Evolutionary conservation across 164 flowering plant species (phyloP), one percentile per base, ranked within the genome.

Genomic region (Berberis thunbergii): DNA sequence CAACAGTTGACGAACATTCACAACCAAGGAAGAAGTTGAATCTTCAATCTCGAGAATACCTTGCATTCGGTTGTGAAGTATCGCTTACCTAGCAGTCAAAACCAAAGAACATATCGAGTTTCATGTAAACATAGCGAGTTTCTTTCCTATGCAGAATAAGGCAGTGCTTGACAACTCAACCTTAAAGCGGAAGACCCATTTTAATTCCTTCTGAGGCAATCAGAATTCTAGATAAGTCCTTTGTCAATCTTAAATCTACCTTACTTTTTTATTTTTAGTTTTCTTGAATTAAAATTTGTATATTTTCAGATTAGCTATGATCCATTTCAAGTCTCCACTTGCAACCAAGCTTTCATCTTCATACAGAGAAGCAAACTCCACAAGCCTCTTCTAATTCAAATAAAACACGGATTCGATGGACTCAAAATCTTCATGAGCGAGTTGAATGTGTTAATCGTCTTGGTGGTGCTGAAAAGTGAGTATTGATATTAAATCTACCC

Each of bases 381-480:
- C 66, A 53, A 26, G 58, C 69, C 10, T 41, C 75, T 11, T 41
- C 75, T 11, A 57, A 64, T 8, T 63, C 83, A 4, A 75, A 69
- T 67, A 92, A 88, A 80, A 77, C 84, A 1, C 70, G 98, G 67
- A 93, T 93, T 46, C 81, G 98, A 72, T 93, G 98, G 98, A 85
- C 86, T 68, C 90, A 78, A 67, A 88, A 88, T 64, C 90, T 90
- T 67, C 97, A 90, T 59, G 92, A 93, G 72, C 80, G 75, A 70
- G 96, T 93, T 41, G 87, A 88, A 71, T 88, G 91, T 57, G 88
- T 90, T 4, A 83, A 88, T 65, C 79, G 83, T 44, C 87, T 93
- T 43, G 97, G 96, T 4, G 98, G 98, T n/a, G 79, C 98, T 45
- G 97, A 93, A 26, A n/a, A 88, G 98, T 93, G 72, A 84, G 92